These are phyloP conservation scores for Acacia acuminata DNA, from an alignment of 306 rosid species.

Conservation along the genomic window DNA sequence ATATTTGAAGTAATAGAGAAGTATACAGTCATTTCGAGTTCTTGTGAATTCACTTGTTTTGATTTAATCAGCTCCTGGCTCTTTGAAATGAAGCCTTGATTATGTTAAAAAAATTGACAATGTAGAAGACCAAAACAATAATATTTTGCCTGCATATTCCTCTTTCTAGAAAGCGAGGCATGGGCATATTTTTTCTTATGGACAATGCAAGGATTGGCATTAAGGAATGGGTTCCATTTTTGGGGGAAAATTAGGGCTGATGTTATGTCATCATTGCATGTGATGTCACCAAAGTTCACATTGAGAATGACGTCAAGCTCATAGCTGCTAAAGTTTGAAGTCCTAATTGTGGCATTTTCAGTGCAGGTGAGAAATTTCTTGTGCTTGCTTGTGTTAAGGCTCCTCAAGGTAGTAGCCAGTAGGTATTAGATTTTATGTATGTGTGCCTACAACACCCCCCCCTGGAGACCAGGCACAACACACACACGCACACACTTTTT, in stretches of 20 bases:
- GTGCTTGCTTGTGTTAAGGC: slow-evolving; percentile 59
- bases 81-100: not conserved
- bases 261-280: slow-evolving; percentile 55
- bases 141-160: not conserved
- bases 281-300: slow-evolving; percentile 66
- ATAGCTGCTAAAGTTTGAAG: slow-evolving; percentile 32
- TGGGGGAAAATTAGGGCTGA: not conserved
- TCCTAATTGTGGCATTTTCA: slow-evolving; percentile 43
- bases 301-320: slow-evolving; percentile 44
- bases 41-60: not conserved
- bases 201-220: not conserved
- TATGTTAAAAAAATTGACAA: not conserved
- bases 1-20: not conserved
- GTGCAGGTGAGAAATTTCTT: slow-evolving; percentile 35
- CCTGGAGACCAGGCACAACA: not conserved
- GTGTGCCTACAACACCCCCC: no score
- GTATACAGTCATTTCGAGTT: not conserved
- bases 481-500: not conserved
- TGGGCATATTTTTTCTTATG: not conserved
- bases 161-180: not conserved
- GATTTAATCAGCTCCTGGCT: not conserved
- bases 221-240: not conserved
- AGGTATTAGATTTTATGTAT: slow-evolving; percentile 29
- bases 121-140: not conserved
- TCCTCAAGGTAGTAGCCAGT: slow-evolving; percentile 56